Conservation (phyloP, 306 rosid species). For the Alnus rubra region DNA sequence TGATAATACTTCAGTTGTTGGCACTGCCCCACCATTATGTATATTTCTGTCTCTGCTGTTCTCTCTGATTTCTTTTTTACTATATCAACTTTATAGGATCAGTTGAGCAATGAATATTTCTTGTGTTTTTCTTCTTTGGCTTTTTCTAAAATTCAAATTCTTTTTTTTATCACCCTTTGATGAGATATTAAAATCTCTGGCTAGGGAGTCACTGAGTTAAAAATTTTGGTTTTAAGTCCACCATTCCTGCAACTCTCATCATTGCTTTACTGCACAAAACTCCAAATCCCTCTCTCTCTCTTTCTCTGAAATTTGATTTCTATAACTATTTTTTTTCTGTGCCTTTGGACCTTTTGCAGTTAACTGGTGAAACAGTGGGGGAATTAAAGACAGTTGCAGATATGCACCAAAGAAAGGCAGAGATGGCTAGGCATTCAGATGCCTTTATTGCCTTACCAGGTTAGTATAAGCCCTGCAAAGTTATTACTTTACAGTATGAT, state of each 20-base stretch:
- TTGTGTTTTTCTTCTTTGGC: constrained; percentile 44
- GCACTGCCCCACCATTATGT: constrained; percentile 17
- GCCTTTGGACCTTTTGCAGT: constrained; percentile 52
- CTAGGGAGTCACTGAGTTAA: constrained; percentile 31
- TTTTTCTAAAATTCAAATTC: constrained; percentile 31
- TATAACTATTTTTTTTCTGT: constrained; percentile 31
- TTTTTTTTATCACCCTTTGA: constrained; percentile 18
- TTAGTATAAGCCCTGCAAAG: constrained; percentile 39
- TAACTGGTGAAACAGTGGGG: constrained; percentile 98
- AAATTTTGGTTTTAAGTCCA: constrained; percentile 21
- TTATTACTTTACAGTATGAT: constrained; percentile 22
- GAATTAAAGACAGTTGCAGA: constrained; percentile 98
- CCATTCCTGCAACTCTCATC: constrained; percentile 52
- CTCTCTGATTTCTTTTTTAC: constrained; percentile 14
- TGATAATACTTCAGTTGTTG: constrained; percentile 24
- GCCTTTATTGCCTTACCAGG: constrained; percentile 99
- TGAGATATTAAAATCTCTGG: constrained; percentile 28
- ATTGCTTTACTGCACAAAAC: constrained; percentile 47
- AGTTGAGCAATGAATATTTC: constrained; percentile 20
- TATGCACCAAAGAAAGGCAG: constrained; percentile 99
- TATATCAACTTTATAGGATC: constrained; percentile 19
- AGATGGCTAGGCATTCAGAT: constrained; percentile 98
- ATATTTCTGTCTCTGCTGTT: constrained; percentile 19
- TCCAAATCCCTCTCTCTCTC: constrained; percentile 26
- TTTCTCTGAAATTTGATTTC: constrained; percentile 21